phyloP scores from a whole-genome alignment of 1,284 basidiomycete genomes.

The Sanguinoderma infundibulare region DNA sequence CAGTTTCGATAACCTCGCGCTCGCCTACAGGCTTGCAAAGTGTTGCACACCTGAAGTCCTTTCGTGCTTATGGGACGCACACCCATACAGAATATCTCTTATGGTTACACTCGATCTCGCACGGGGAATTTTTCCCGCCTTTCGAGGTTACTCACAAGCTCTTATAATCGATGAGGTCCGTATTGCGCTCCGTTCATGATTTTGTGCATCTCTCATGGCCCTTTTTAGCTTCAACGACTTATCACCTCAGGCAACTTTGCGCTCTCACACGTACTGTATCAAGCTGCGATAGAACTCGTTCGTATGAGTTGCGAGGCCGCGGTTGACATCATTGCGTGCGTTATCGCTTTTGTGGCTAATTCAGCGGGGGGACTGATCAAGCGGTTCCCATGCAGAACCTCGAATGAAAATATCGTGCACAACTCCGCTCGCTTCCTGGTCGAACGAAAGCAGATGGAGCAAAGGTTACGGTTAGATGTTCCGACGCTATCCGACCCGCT shows the following conservation, averaged over 20 bases:
- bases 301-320: conserved; percentile 65
- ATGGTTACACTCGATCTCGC: conserved; percentile 71
- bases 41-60: conserved; percentile 61
- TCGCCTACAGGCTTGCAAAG: conserved; percentile 59
- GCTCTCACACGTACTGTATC: conserved; percentile 45
- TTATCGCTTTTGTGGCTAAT: conserved; percentile 18
- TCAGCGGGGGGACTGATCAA: background rate
- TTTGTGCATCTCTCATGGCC: conserved; percentile 40
- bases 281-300: conserved; percentile 63
- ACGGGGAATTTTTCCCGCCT: conserved; percentile 76
- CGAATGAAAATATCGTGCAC: conserved; percentile 72
- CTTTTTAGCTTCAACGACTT: conserved; percentile 70
- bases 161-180: conserved; percentile 80
- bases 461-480: conserved; percentile 76
- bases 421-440: conserved; percentile 72
- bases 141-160: conserved; percentile 82
- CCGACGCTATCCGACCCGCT: conserved; percentile 75
- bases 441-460: conserved; percentile 76
- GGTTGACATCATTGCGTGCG: conserved; percentile 77
- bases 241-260: conserved; percentile 36
- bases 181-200: conserved; percentile 15
- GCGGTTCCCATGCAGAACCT: conserved; percentile 47
- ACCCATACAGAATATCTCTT: conserved; percentile 66
- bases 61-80: conserved; percentile 61
- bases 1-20: conserved; percentile 53